Conservation (phyloP, 306 rosid genomes). For the Purshia tridentata region DNA sequence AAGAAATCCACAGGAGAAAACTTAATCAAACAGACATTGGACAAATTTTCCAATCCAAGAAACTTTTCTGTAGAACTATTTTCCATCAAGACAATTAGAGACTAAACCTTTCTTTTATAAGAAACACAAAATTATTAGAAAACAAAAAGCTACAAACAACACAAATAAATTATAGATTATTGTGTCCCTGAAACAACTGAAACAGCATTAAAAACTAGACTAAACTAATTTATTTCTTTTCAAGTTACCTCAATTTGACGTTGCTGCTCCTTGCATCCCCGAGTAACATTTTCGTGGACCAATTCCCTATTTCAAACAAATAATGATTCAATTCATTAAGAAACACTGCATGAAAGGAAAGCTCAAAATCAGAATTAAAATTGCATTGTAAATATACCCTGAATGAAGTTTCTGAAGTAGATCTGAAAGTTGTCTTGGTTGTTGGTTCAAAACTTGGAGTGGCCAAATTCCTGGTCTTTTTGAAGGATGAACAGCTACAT, state of each 20-base stretch:
- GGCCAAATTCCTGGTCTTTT: slow-evolving; percentile 87
- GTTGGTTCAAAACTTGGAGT: slow-evolving; percentile 79
- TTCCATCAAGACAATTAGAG: not conserved
- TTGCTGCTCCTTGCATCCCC: slow-evolving; percentile 93
- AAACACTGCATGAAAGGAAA: slow-evolving; percentile 10
- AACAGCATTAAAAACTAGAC: no score
- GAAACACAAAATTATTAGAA: no score
- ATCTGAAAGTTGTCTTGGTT: slow-evolving; percentile 79
- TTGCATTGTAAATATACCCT: slow-evolving; percentile 44
- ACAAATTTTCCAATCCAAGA: not conserved
- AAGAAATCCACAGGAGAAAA: not conserved
- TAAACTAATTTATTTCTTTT: not conserved
- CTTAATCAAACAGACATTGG: not conserved
- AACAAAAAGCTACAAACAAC: no score
- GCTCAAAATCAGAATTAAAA: slow-evolving; percentile 21
- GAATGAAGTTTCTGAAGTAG: slow-evolving; percentile 95
- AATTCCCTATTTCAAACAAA: slow-evolving; percentile 58
- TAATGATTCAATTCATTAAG: slow-evolving; percentile 2
- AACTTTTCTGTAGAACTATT: not conserved
- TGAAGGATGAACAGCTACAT: slow-evolving; percentile 46
- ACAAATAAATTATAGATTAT: no score
- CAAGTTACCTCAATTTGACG: slow-evolving; percentile 85
- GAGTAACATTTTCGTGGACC: slow-evolving; percentile 73
- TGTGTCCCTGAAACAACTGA: no score
- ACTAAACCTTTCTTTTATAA: not conserved